phyloP scores from a whole-genome alignment of 2,329 filamentous ascomycete species.

The Epichloe typhina region DNA sequence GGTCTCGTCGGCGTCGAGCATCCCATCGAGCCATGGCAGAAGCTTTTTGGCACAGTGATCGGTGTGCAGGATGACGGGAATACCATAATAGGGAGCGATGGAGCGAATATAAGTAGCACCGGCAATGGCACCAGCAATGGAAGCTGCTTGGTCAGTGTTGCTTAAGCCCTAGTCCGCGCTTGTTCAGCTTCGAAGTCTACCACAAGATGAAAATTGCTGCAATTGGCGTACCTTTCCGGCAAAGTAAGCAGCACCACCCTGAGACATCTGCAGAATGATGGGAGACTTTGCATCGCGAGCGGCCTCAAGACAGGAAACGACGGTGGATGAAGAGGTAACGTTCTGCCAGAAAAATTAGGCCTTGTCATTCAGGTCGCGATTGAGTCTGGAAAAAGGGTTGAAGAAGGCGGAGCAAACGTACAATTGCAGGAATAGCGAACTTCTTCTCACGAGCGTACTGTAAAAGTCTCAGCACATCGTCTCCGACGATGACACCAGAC shows the following conservation, averaged over 20 bases:
- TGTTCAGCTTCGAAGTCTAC: background rate
- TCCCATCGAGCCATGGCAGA: constrained; percentile 91
- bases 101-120: constrained; percentile 88
- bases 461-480: constrained; percentile 55
- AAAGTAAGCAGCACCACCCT: constrained; percentile 89
- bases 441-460: constrained; percentile 77
- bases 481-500: constrained; percentile 40
- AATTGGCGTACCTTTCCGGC: constrained; percentile 55
- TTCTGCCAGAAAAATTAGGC: constrained; percentile 34
- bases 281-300: constrained; percentile 84
- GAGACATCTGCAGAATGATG: constrained; percentile 84
- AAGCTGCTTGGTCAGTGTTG: constrained; percentile 73
- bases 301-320: constrained; percentile 79
- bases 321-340: constrained; percentile 76
- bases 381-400: background rate
- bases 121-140: constrained; percentile 76
- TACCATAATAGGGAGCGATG: constrained; percentile 72
- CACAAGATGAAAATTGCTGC: too few species aligned
- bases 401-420: constrained; percentile 12
- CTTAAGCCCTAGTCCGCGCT: constrained; percentile 45
- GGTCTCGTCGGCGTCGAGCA: constrained; percentile 85
- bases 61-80: constrained; percentile 89
- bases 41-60: constrained; percentile 99
- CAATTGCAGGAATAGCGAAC: constrained; percentile 77
- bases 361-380: constrained; percentile 1